Evolutionary conservation across 2,329 filamentous ascomycete species (phyloP).

Genomic region (Nothophoma quercina): DNA sequence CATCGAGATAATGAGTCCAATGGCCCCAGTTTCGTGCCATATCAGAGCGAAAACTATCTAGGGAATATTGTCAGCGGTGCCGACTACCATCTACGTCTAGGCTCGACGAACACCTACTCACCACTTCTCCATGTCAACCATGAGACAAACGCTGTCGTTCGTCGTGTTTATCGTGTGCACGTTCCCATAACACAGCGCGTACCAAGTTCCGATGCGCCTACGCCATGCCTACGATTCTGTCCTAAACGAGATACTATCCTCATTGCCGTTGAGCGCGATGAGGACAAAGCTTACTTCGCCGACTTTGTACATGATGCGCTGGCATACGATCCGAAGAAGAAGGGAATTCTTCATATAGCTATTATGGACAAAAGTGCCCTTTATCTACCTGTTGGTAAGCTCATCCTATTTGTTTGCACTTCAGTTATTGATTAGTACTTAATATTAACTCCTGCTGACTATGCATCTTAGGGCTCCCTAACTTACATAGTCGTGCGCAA

Average conservation of each 20-base stretch:
- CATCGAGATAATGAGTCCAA: background rate
- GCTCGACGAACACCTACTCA: constrained; percentile 7
- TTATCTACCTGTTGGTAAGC: constrained; percentile 10
- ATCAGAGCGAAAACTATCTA: constrained; percentile 11
- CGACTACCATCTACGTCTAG: constrained; percentile 9
- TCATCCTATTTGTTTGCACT: background rate
- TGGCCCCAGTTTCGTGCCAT: background rate
- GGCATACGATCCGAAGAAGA: constrained; percentile 15
- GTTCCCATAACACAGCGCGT: constrained; percentile 3
- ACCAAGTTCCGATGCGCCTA: background rate
- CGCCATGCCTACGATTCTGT: constrained; percentile 12
- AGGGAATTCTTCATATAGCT: constrained; percentile 16
- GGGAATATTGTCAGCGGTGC: constrained; percentile 16
- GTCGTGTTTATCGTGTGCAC: constrained; percentile 12
- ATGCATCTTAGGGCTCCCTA: too few species aligned
- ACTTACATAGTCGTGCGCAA: too few species aligned
- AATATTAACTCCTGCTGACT: too few species aligned
- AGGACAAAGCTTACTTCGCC: constrained; percentile 13
- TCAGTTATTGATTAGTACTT: too few species aligned
- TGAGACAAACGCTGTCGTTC: constrained; percentile 12
- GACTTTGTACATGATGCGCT: constrained; percentile 17
- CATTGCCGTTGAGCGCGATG: constrained; percentile 4
- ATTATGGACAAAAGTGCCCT: constrained; percentile 5
- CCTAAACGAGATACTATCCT: constrained; percentile 17
- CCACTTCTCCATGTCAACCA: constrained; percentile 12